Percentiles rank a stretch among this genome's conserved stretches.
Evolutionary conservation across 495 filamentous ascomycete species (phyloP).

Genomic region (Lepraria neglecta): DNA sequence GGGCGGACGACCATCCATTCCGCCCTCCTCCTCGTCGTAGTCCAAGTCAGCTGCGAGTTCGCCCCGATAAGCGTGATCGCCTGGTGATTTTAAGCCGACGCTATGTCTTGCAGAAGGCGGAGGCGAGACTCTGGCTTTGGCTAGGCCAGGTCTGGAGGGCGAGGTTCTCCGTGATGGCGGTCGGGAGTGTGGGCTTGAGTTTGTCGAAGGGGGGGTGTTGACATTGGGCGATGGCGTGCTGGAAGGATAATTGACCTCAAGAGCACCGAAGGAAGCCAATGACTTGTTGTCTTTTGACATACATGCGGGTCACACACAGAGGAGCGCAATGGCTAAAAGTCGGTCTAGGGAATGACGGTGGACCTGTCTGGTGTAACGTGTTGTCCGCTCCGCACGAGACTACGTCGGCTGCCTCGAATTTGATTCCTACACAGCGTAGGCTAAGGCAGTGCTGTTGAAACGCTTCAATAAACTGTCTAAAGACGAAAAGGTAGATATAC

Average conservation of each 20-base stretch:
- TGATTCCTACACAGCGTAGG: no score
- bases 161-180: conserved; percentile 25
- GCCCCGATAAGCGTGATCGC: conserved; percentile 16
- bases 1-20: conserved; percentile 39
- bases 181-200: conserved; percentile 22
- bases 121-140: conserved; percentile 20
- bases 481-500: no score
- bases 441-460: no score
- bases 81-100: not conserved
- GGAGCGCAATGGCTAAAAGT: conserved; percentile 28
- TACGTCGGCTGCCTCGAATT: no score
- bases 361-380: not conserved
- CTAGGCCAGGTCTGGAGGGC: conserved; percentile 19
- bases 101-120: conserved; percentile 12
- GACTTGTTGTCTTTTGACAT: conserved; percentile 27
- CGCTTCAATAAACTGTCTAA: no score
- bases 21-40: conserved; percentile 40
- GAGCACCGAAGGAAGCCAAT: conserved; percentile 19
- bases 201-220: conserved; percentile 26
- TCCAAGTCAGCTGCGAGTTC: conserved; percentile 15
- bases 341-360: not conserved
- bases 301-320: conserved; percentile 26
- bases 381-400: no score
- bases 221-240: conserved; percentile 25
- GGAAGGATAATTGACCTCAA: conserved; percentile 24